These are phyloP conservation scores for Starmera pachycereana DNA, from an alignment of 805 yeast genomes.

Conservation along the genomic window DNA sequence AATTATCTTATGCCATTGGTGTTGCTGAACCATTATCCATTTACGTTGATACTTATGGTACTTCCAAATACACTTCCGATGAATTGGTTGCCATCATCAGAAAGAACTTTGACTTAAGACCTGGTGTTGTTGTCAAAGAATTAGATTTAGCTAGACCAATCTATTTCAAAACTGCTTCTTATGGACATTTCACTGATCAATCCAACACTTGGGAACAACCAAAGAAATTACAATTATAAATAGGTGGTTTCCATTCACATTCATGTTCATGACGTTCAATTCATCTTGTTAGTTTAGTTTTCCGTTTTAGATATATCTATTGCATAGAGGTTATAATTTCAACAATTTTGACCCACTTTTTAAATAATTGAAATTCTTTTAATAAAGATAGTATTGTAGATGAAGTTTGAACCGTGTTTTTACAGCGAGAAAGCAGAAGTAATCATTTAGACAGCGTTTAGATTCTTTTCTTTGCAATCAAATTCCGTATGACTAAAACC, in stretches of 20 bases:
- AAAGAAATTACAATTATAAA: slow-evolving; percentile 58
- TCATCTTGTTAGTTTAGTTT: neutral
- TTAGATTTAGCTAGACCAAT: slow-evolving; percentile 98
- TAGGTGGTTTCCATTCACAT: neutral
- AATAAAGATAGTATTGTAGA: neutral
- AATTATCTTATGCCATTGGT: slow-evolving; percentile 99
- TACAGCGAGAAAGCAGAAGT: no score
- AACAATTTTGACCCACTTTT: neutral
- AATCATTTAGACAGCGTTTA: no score
- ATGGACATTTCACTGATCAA: slow-evolving; percentile 99
- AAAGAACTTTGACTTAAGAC: slow-evolving; percentile 97
- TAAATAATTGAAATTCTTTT: neutral
- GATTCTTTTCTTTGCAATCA: no score
- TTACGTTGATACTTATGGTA: slow-evolving; percentile 97
- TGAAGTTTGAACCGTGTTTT: no score
- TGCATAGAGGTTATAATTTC: neutral
- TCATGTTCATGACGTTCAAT: neutral
- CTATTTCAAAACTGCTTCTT: slow-evolving; percentile 97
- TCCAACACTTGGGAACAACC: slow-evolving; percentile 98
- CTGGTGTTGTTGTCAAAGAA: slow-evolving; percentile 96
- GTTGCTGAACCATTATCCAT: slow-evolving; percentile 98
- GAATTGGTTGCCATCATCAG: slow-evolving; percentile 87
- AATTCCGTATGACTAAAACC: no score
- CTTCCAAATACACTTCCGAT: slow-evolving; percentile 80
- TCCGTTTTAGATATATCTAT: neutral